Conservation (phyloP, 352 stramenopile species). For the Phytophthora ramorum region DNA sequence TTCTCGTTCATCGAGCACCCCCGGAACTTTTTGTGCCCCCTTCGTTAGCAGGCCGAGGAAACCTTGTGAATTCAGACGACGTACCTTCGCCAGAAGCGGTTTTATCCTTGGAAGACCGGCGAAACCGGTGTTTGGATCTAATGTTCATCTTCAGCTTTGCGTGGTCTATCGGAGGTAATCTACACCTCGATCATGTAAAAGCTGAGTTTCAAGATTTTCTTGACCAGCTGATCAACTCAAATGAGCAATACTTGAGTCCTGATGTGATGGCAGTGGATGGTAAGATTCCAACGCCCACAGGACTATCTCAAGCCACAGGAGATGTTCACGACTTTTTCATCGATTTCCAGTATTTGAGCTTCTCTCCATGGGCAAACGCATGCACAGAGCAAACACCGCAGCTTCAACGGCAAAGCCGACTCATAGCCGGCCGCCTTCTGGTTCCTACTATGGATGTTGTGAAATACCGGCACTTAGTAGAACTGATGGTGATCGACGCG, state of each 20-base stretch:
- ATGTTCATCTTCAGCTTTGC: conserved; percentile 77
- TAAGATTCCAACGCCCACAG: conserved; percentile 51
- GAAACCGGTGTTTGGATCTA: conserved; percentile 64
- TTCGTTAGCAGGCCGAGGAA: conserved; percentile 5
- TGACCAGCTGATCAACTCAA: conserved; percentile 40
- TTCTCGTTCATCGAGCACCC: conserved; percentile 49
- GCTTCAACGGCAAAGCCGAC: conserved; percentile 21
- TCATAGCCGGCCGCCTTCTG: conserved; percentile 40
- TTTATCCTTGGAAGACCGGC: conserved; percentile 50
- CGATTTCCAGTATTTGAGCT: conserved; percentile 68
- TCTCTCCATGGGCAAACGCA: conserved; percentile 56
- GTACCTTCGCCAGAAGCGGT: conserved; percentile 21
- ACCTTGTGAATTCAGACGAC: conserved; percentile 10
- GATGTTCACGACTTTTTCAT: conserved; percentile 78
- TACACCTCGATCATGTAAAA: conserved; percentile 47
- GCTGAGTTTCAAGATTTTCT: conserved; percentile 65
- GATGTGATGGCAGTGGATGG: conserved; percentile 63
- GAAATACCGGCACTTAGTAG: conserved; percentile 67
- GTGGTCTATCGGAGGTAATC: conserved; percentile 77
- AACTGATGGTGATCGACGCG: conserved; percentile 60
- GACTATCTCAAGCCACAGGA: conserved; percentile 52
- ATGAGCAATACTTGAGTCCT: conserved; percentile 56
- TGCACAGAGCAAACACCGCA: conserved; percentile 18
- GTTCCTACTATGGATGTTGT: conserved; percentile 73
- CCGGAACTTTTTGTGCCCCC: conserved; percentile 45